These are phyloP conservation scores for Colletotrichum eleusines DNA, from an alignment of 2,329 filamentous ascomycete species.

Conservation along the genomic window DNA sequence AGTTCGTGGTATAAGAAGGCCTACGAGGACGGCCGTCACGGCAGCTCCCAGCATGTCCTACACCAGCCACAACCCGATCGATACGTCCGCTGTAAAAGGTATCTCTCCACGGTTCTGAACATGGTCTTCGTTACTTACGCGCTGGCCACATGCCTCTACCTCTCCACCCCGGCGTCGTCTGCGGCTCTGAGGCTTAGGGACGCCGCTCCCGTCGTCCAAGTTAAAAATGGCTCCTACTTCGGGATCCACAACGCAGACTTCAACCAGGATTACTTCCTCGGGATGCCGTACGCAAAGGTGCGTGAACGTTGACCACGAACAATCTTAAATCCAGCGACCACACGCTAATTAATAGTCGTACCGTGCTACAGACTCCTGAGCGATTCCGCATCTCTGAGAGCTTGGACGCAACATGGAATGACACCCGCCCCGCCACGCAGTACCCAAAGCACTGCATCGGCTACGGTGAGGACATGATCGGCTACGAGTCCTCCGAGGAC, in stretches of 20 bases:
- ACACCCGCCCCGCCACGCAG: slow-evolving; percentile 54
- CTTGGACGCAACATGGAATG: slow-evolving; percentile 60
- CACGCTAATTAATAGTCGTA: neutral
- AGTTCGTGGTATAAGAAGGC: slow-evolving; percentile 26
- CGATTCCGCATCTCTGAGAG: slow-evolving; percentile 62
- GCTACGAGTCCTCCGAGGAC: slow-evolving; percentile 58
- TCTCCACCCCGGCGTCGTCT: slow-evolving; percentile 18
- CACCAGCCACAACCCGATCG: neutral
- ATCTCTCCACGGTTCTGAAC: slow-evolving; percentile 14
- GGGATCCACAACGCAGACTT: slow-evolving; percentile 54
- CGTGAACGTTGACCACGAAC: neutral
- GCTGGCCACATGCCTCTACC: slow-evolving; percentile 28
- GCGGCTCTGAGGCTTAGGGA: slow-evolving; percentile 15
- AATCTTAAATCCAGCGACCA: neutral
- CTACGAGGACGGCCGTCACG: neutral
- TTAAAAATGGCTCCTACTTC: slow-evolving; percentile 49
- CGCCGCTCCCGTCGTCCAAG: slow-evolving; percentile 26
- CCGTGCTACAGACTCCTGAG: slow-evolving; percentile 54
- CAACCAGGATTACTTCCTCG: slow-evolving; percentile 60
- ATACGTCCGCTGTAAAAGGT: slow-evolving; percentile 10
- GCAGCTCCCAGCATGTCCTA: neutral
- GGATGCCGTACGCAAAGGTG: slow-evolving; percentile 62
- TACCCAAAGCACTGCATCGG: slow-evolving; percentile 63
- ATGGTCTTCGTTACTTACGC: slow-evolving; percentile 28
- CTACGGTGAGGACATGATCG: slow-evolving; percentile 55